Base-by-base conservation (phyloP, 306 rosid species). In the Lathyrus oleraceus region DNA sequence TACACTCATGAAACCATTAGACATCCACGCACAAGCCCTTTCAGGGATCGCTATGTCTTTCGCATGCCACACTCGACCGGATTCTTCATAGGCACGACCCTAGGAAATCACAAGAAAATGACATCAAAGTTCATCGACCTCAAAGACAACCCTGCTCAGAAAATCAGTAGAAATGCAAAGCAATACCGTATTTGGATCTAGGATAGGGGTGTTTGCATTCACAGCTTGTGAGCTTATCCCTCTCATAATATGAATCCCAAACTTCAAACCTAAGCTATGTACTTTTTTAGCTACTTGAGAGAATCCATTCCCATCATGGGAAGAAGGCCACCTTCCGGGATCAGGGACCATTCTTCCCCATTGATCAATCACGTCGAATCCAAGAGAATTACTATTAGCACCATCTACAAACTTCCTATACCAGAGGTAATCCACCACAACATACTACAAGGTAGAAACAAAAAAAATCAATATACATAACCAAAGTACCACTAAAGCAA, bases 151-250 rank as follows among this genome's bases (percentile, higher is more conserved):
- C 35, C 1, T 30, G 35, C 35, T 30, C 35, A 5, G 1, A 5
- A 30, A 30, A 35, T 8, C 15, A 30, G 75, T 11, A 65, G 13
- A 58, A 72, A 20, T 16, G 65, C 12, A 69, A 77, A 73, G 72
- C 75, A 82, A 65, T 74, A 90, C 99, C 96, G 28, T 85, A 44
- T 75, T 69, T 66, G 71, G 57, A 71, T 94, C 99, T 70, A 94
- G 77, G 84, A 94, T 91, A 69, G 94, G 91, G 36, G 99, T 87
- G 66, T 84, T 91, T n/a, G 92, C 99, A 82, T 86, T 89, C 59
- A 91, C 91, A 19, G 95, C 95, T 80, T 94, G 99, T 19, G 99
- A 91, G 78, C 99, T 94, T 75, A 94, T 94, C 71, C 97, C 99
- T 76, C 97, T 87, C 99, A 94, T 94, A 56, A 94, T 78, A 85